Conservation (phyloP, 2,329 filamentous ascomycete species). For the Botrytis fabae region DNA sequence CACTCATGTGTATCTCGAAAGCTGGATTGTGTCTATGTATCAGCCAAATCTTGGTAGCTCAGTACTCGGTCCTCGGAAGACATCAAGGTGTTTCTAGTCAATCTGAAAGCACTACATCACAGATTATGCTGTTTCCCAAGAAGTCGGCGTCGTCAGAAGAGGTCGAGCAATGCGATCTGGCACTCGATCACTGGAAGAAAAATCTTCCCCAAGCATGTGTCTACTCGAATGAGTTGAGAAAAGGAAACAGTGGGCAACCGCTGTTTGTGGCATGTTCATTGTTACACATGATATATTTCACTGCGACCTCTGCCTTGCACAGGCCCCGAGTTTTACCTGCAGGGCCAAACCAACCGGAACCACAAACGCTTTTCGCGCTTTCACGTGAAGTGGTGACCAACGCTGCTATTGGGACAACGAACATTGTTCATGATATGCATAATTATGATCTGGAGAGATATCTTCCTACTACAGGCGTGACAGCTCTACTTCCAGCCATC, state of each 20-base stretch:
- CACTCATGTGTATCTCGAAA: slow-evolving; percentile 87
- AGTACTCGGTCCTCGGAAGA: slow-evolving; percentile 88
- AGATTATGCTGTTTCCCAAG: slow-evolving; percentile 89
- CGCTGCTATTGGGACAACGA: slow-evolving; percentile 82
- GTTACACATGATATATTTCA: slow-evolving; percentile 91
- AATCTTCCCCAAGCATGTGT: slow-evolving; percentile 70
- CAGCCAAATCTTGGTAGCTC: slow-evolving; percentile 83
- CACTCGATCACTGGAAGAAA: slow-evolving; percentile 75
- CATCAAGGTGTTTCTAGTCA: slow-evolving; percentile 77
- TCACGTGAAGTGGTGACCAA: slow-evolving; percentile 81
- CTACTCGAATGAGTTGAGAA: slow-evolving; percentile 60
- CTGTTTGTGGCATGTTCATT: slow-evolving; percentile 74
- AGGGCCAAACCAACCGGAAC: slow-evolving; percentile 53
- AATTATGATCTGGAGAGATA: slow-evolving; percentile 71
- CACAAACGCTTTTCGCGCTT: slow-evolving; percentile 72
- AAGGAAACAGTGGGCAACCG: slow-evolving; percentile 59
- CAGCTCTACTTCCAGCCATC: slow-evolving; percentile 86
- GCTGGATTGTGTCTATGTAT: slow-evolving; percentile 87
- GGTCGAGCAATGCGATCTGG: slow-evolving; percentile 75
- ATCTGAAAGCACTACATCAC: slow-evolving; percentile 66
- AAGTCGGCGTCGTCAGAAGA: slow-evolving; percentile 78
- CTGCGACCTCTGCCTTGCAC: slow-evolving; percentile 86
- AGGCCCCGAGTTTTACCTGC: slow-evolving; percentile 86
- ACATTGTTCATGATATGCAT: slow-evolving; percentile 76
- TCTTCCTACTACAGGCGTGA: slow-evolving; percentile 86